These are phyloP conservation scores for Apiospora aurea DNA, from an alignment of 2,329 filamentous ascomycete genomes.

Conservation along the genomic window DNA sequence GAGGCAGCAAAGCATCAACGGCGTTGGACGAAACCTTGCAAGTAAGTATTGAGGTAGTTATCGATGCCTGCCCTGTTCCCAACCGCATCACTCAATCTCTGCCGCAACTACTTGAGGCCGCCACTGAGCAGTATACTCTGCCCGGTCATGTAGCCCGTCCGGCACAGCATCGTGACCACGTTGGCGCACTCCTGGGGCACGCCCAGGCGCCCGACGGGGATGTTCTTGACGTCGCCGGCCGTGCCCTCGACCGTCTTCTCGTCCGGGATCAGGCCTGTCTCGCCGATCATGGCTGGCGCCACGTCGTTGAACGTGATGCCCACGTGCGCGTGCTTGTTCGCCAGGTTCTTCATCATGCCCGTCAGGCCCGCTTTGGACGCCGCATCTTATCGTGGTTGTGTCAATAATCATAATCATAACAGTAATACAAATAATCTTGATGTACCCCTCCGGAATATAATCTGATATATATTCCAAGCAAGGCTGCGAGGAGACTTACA, in stretches of 20 bases:
- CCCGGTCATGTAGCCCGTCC: slow-evolving; percentile 67
- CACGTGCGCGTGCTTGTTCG: slow-evolving; percentile 62
- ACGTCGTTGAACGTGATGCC: slow-evolving; percentile 73
- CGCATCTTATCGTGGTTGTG: slow-evolving; percentile 41
- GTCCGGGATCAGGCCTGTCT: slow-evolving; percentile 68
- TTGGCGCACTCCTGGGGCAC: slow-evolving; percentile 66
- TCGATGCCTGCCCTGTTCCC: too few species aligned
- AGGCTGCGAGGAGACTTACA: slow-evolving; percentile 34
- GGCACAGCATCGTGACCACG: slow-evolving; percentile 65
- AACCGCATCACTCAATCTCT: too few species aligned
- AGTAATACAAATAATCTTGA: too few species aligned
- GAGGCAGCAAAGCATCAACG: too few species aligned
- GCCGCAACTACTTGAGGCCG: slow-evolving; percentile 52
- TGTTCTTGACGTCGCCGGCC: slow-evolving; percentile 64
- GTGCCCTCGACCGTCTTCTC: slow-evolving; percentile 57
- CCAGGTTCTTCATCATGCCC: slow-evolving; percentile 71
- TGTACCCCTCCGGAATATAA: too few species aligned
- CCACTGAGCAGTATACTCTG: slow-evolving; percentile 62
- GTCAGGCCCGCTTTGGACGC: slow-evolving; percentile 68
- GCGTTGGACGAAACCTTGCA: too few species aligned
- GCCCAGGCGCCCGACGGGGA: slow-evolving; percentile 65
- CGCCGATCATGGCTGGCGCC: slow-evolving; percentile 73
- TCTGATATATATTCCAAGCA: neutral
- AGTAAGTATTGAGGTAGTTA: too few species aligned
- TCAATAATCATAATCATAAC: too few species aligned